Evolutionary conservation across 192 early-diverging fungal genomes (phyloP), one percentile per base, ranked within the genome.

Genomic region (Piromyces sp.): DNA sequence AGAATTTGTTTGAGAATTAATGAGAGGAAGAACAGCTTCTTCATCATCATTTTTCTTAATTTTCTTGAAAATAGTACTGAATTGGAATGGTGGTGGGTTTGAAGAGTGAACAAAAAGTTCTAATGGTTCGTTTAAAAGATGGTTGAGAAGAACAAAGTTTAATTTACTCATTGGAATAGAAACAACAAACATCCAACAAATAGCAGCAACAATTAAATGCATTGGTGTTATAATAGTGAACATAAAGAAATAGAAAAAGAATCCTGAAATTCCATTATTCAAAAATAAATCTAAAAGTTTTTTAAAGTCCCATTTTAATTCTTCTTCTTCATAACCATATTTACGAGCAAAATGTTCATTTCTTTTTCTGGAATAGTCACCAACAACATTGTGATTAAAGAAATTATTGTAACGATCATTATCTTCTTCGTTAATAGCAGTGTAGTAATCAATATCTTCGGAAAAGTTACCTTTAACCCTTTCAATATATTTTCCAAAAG

Each of bases 161-260:
- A 97, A 88, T 86, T 95, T 95, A n/a, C 93, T 94, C 97, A 98
- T 98, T 16, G 97, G 97, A 78, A 98, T 91, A 13, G 94, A 90
- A 29, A 96, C 88, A 30, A 98, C 94, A 16, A 91, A 86, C 80
- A 97, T 93, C 91, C 94, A 96, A 88, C 95, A 96, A 3, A 94
- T 79, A 26, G 88, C 86, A 28, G 93, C 92, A 4, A 95, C 93
- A 9, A 93, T 79, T 12, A 96, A 81, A 30, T 96, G 94, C 30
- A 96, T 30, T 7, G 97, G 97, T 0, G 91, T 93, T 85, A 93
- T 82, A 80, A 86, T 83, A 28, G 83, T 42, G 29, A 84, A 85
- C 51, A 84, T 79, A 14, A 86, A 31, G 16, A 86, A 17, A 1
- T 81, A 79, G 80, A 87, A 88, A 16, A 85, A 14, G n/a, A 82